Percentiles rank a stretch among this genome's conserved stretches.
Conservation (phyloP, 2,329 filamentous ascomycete species). For the Diaporthe citri region DNA sequence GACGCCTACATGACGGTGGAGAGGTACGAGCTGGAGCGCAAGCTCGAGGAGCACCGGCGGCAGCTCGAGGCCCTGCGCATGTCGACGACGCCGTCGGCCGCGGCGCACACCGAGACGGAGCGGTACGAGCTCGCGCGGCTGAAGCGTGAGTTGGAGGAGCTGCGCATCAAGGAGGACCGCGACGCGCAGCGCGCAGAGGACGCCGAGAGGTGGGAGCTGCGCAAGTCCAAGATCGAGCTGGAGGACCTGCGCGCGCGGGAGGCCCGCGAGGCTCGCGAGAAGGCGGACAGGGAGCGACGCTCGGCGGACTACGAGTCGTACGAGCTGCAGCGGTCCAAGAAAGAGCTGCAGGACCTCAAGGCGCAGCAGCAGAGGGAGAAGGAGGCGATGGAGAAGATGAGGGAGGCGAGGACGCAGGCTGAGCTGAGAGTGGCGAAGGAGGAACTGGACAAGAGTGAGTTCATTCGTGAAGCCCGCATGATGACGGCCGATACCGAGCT, state of each 20-base stretch:
- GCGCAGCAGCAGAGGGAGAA: constrained; percentile 50
- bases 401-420: constrained; percentile 59
- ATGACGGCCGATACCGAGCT: constrained; percentile 3
- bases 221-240: constrained; percentile 55
- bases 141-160: constrained; percentile 58
- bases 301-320: constrained; percentile 48
- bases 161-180: constrained; percentile 58
- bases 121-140: constrained; percentile 53
- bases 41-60: constrained; percentile 39
- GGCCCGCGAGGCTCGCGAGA: constrained; percentile 39
- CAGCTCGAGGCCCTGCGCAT: constrained; percentile 39
- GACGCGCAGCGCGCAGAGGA: constrained; percentile 50
- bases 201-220: constrained; percentile 51
- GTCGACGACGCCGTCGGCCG: constrained; percentile 5
- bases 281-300: constrained; percentile 42
- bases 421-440: constrained; percentile 63
- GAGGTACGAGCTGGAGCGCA: constrained; percentile 52
- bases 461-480: background rate
- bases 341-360: constrained; percentile 56
- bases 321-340: constrained; percentile 53
- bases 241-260: constrained; percentile 45
- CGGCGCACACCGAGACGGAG: constrained; percentile 45
- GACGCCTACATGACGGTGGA: constrained; percentile 55
- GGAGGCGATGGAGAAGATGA: constrained; percentile 52
- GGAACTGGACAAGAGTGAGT: constrained; percentile 57